These are phyloP conservation scores for Globisporangium cylindrosporum DNA, from an alignment of 352 stramenopile genomes.

Conservation along the genomic window DNA sequence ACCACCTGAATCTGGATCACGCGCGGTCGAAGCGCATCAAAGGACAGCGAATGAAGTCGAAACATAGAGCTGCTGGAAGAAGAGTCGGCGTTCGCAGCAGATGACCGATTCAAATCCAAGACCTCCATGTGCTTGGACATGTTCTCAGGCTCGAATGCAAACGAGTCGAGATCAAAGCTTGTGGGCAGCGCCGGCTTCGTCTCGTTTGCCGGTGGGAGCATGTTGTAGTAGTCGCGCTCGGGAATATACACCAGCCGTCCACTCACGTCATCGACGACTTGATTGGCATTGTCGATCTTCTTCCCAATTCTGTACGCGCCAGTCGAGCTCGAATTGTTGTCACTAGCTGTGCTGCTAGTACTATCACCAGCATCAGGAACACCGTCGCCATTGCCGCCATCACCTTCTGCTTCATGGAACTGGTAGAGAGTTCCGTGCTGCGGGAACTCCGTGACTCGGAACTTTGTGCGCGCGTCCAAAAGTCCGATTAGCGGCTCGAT, in stretches of 20 bases:
- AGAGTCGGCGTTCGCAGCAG: neutral
- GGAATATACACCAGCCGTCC: conserved; percentile 46
- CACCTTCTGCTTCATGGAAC: conserved; percentile 20
- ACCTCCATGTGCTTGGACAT: neutral
- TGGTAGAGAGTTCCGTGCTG: conserved; percentile 51
- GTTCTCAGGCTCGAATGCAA: conserved; percentile 34
- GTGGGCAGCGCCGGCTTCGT: neutral
- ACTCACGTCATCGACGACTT: conserved; percentile 24
- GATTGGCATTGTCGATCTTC: neutral
- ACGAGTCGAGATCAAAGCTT: conserved; percentile 23
- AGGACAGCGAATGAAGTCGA: neutral
- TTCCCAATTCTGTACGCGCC: conserved; percentile 8
- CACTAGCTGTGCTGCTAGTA: neutral
- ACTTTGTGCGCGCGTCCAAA: conserved; percentile 26
- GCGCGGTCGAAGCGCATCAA: conserved; percentile 19
- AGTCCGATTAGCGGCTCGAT: conserved; percentile 42
- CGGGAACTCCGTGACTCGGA: conserved; percentile 37
- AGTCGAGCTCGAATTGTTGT: neutral
- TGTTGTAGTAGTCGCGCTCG: conserved; percentile 54
- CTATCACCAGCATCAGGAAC: neutral
- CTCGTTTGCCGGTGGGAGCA: conserved; percentile 5
- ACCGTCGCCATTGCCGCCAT: neutral
- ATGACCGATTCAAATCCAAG: neutral
- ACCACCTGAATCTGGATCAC: conserved; percentile 53
- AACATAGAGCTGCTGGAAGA: conserved; percentile 1